phyloP scores from a whole-genome alignment of 2,329 filamentous ascomycete genomes.

The Graphiopsis chlorocephala region DNA sequence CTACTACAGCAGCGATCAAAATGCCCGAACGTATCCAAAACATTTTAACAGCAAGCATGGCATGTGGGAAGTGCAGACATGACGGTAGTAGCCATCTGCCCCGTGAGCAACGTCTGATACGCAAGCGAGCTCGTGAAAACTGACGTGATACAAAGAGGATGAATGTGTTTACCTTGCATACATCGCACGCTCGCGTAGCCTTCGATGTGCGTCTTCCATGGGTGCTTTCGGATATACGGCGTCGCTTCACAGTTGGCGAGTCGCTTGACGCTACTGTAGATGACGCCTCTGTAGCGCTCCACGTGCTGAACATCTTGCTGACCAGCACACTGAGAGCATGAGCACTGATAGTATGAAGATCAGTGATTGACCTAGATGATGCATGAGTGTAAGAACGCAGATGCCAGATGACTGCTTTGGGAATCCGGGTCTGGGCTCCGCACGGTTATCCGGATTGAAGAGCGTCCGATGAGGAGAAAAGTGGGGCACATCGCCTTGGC shows the following conservation, averaged over 20 bases:
- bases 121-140: background rate
- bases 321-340: background rate
- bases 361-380: background rate
- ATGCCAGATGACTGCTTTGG: background rate
- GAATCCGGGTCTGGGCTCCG: background rate
- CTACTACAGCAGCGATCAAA: background rate
- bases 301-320: background rate
- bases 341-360: background rate
- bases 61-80: no score
- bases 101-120: background rate
- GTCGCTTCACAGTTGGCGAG: slow-evolving; percentile 4
- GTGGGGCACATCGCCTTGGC: background rate
- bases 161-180: slow-evolving; percentile 4
- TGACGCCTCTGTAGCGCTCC: background rate
- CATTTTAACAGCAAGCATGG: no score
- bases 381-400: background rate
- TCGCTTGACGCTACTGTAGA: background rate
- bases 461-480: background rate
- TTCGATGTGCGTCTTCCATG: slow-evolving; percentile 9
- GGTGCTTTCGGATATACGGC: background rate
- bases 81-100: no score
- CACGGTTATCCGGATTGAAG: background rate
- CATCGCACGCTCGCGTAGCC: slow-evolving; percentile 12
- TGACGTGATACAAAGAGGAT: background rate
- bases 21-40: no score